A percentile compares a stretch with the other conserved stretches of the same genome.
Evolutionary conservation across 2,329 filamentous ascomycete genomes (phyloP).

Genomic region (Fusarium agapanthi): DNA sequence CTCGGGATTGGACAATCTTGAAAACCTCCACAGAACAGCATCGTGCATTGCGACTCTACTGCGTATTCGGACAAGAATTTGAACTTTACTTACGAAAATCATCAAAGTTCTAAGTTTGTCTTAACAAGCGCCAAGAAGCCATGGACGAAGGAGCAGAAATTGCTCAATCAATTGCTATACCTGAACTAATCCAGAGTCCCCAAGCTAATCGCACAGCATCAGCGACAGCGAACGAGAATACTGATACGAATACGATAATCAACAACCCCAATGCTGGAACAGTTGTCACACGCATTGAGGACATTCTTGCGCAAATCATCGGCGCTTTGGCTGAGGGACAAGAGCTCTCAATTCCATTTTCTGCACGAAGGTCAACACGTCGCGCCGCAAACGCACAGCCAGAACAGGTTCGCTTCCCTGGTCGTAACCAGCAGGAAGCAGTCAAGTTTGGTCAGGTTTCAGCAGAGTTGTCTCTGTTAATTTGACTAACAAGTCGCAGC

Average conservation of each 20-base stretch:
- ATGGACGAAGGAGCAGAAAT: constrained; percentile 2
- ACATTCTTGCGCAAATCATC: constrained; percentile 44
- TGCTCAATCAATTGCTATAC: constrained; percentile 13
- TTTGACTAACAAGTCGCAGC: constrained; percentile 49
- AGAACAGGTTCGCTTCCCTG: constrained; percentile 56
- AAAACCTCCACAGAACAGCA: constrained; percentile 1
- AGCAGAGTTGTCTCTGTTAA: neutral
- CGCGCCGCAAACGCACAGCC: constrained; percentile 3
- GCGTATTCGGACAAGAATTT: constrained; percentile 18
- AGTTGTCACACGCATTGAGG: constrained; percentile 49
- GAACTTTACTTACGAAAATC: neutral
- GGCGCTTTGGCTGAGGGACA: constrained; percentile 39
- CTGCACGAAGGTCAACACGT: constrained; percentile 30
- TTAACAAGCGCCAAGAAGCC: neutral
- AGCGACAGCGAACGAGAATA: neutral
- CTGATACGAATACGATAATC: constrained; percentile 39
- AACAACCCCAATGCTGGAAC: constrained; percentile 27
- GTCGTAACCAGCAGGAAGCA: constrained; percentile 56
- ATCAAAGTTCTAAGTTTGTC: neutral
- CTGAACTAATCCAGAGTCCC: constrained; percentile 2
- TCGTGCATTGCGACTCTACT: neutral
- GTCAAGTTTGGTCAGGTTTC: constrained; percentile 59
- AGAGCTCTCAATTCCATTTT: constrained; percentile 43
- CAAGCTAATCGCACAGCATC: neutral
- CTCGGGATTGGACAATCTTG: constrained; percentile 5